Base-by-base conservation (phyloP, 2,329 filamentous ascomycete genomes). In the Stachybotrys elegans region DNA sequence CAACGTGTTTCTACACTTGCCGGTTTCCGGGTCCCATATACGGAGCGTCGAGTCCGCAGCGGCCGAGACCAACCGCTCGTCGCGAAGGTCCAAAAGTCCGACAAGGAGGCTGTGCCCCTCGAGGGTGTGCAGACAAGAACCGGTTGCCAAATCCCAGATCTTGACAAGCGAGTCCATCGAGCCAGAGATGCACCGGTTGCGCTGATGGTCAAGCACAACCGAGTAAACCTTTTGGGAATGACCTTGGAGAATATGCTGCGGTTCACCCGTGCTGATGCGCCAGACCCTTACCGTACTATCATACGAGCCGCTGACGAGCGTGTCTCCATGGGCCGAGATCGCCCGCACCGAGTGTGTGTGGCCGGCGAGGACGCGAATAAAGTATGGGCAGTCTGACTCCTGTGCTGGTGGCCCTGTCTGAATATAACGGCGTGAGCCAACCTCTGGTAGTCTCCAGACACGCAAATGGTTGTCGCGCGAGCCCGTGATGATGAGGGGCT, bases 141-240 rank as follows among this genome's bases (percentile, higher is more conserved):
- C 93, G 3, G 87, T 93, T 22, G 89, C 83, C 13, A 98, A 76
- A 48, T 92, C 93, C 93, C 93, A 98, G 12, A 98, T 92, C 67
- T 96, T 97, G 60, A 98, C 93, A 51, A 91, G 78, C 50, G 93
- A 95, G 63, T 98, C 93, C 93, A 98, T 98, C 6, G 91, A 95
- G 12, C 93, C 93, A 50, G 91, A 96, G 51, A 98, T 97, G 67
- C 93, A 98, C 32, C 92, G 86, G 58, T 94, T 95, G 47, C 93
- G 86, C 56, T 86, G 83, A 53, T 90, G 86, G 58, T 98, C 93
- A 19, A 97, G 72, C 8, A 98, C 93, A 8, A 98, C 93, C 48
- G 91, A 96, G 63, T 98, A 98, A 0, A 98, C 93, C 63, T 98
- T 97, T 61, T 92, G 84, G 0, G 81, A 79, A 61, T 98, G 93